These are phyloP conservation scores for Lentinula edodes DNA, from an alignment of 768 basidiomycete species.

Conservation along the genomic window DNA sequence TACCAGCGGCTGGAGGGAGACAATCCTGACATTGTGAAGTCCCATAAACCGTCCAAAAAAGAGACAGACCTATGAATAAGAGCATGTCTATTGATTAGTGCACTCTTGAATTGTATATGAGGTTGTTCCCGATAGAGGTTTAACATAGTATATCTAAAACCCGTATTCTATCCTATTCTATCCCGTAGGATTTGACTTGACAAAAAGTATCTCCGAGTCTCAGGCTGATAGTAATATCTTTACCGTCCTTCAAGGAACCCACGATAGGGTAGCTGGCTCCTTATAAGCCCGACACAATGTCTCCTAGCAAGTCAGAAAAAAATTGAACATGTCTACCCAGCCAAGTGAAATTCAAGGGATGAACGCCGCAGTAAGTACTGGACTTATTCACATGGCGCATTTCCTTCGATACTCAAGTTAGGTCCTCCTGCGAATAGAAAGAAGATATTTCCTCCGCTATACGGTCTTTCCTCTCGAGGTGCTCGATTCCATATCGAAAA, in stretches of 20 bases:
- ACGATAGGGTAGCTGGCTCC: not conserved
- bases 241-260: not conserved
- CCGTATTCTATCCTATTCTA: too few species aligned
- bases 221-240: too few species aligned
- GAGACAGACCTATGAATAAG: too few species aligned
- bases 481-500: conserved; percentile 3
- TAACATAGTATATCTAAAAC: too few species aligned
- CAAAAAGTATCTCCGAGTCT: too few species aligned
- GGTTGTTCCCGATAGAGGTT: too few species aligned
- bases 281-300: not conserved
- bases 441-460: not conserved
- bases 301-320: not conserved
- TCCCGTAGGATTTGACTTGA: too few species aligned
- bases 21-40: too few species aligned
- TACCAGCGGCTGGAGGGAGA: too few species aligned
- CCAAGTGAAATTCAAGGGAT: not conserved
- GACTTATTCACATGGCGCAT: not conserved
- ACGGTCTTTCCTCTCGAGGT: not conserved
- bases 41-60: too few species aligned
- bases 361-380: not conserved
- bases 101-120: too few species aligned
- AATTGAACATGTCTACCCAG: not conserved
- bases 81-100: too few species aligned
- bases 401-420: not conserved
- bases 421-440: not conserved